A percentile compares a stretch with the other conserved stretches of the same genome.
Evolutionary conservation across 768 basidiomycete species (phyloP).

Genomic region (Cytidiella melzeri): DNA sequence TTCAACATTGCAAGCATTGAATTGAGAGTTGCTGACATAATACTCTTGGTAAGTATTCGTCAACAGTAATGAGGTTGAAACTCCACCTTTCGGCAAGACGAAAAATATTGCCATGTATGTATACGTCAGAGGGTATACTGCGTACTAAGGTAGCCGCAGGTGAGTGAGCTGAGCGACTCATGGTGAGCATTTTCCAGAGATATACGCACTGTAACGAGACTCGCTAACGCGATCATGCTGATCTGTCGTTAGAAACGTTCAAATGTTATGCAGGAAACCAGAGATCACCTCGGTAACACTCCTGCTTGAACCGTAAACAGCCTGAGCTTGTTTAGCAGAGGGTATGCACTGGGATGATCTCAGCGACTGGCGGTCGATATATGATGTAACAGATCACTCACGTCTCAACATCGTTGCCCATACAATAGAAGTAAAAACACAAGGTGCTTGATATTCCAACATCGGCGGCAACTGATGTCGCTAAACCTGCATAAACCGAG

Average conservation of each 20-base stretch:
- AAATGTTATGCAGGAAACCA: not conserved
- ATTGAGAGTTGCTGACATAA: not conserved
- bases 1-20: slow-evolving; percentile 5
- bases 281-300: slow-evolving; percentile 5
- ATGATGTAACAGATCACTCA: not conserved
- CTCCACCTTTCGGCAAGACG: slow-evolving; percentile 6
- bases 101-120: slow-evolving; percentile 9
- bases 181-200: not conserved
- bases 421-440: not conserved
- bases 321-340: slow-evolving; percentile 4
- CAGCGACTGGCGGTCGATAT: not conserved
- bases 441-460: not conserved
- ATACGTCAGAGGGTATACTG: not conserved
- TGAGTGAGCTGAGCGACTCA: not conserved
- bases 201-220: not conserved
- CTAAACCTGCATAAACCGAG: not conserved
- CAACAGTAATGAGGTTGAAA: not conserved
- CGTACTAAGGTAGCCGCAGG: not conserved
- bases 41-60: not conserved
- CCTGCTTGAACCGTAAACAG: slow-evolving; percentile 3
- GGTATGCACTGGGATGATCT: not conserved
- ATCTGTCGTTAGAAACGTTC: no score
- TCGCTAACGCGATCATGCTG: slow-evolving; percentile 1
- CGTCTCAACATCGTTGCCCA: not conserved
- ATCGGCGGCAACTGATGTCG: not conserved